phyloP scores from a whole-genome alignment of 768 basidiomycete species.

The Lactarius deliciosus region DNA sequence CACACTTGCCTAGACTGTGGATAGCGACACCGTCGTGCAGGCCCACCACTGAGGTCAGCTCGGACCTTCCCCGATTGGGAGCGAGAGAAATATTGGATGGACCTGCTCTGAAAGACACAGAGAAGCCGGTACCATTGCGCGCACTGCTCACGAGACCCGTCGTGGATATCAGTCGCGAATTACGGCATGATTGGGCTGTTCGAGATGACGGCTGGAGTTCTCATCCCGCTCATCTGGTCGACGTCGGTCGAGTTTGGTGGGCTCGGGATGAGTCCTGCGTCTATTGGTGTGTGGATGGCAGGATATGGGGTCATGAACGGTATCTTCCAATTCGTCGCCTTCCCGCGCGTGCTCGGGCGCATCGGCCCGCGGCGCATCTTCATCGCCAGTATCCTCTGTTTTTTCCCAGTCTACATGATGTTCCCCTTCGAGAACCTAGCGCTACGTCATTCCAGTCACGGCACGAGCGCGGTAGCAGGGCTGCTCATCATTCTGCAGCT shows the following conservation, averaged over 20 bases:
- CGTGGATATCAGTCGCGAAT: constrained; percentile 44
- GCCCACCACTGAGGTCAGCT: background rate
- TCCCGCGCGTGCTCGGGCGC: constrained; percentile 39
- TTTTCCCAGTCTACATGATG: constrained; percentile 31
- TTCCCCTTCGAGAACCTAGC: constrained; percentile 34
- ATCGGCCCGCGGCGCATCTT: constrained; percentile 41
- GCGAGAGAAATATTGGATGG: background rate
- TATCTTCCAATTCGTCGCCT: constrained; percentile 40
- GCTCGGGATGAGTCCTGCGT: constrained; percentile 38
- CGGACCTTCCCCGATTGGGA: background rate
- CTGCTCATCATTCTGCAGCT: constrained; percentile 17
- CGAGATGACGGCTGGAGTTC: constrained; percentile 41
- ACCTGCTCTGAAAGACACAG: background rate
- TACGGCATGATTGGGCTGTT: constrained; percentile 46
- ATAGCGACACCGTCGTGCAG: background rate
- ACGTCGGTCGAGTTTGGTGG: constrained; percentile 46
- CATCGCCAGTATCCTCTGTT: constrained; percentile 31
- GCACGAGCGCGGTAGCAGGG: background rate
- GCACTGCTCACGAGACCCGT: constrained; percentile 38
- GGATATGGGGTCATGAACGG: constrained; percentile 41
- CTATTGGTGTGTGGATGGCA: constrained; percentile 41
- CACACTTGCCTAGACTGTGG: constrained; percentile 5
- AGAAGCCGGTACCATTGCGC: constrained; percentile 37
- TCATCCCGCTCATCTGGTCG: constrained; percentile 48
- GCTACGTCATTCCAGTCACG: background rate